These are phyloP conservation scores for Claviceps citrina DNA, from an alignment of 2,329 filamentous ascomycete genomes.

Conservation along the genomic window DNA sequence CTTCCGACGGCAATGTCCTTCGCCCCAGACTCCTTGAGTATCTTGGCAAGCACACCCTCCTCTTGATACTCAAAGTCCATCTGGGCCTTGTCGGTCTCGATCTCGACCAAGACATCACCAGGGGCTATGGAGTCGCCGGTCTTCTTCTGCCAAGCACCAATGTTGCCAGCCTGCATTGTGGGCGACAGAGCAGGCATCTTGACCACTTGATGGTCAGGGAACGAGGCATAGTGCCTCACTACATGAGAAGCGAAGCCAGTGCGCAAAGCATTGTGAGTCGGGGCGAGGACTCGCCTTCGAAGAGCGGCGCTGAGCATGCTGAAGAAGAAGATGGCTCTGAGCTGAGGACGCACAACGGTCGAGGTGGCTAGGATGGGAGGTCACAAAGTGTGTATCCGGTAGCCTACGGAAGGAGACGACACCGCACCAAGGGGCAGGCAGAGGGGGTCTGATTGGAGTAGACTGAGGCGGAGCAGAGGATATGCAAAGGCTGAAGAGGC, in stretches of 20 bases:
- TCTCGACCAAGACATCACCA: conserved; percentile 92
- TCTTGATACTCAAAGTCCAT: conserved; percentile 99
- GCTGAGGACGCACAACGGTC: conserved; percentile 6
- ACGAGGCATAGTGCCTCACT: conserved; percentile 60
- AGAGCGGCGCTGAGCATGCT: conserved; percentile 48
- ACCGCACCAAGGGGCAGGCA: conserved; percentile 1
- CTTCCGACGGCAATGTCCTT: conserved; percentile 92
- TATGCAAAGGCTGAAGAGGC: conserved; percentile 4
- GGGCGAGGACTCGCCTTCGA: conserved; percentile 44
- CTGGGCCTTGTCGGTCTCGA: conserved; percentile 98
- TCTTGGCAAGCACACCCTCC: conserved; percentile 86
- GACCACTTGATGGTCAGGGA: conserved; percentile 85
- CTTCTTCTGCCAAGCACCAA: conserved; percentile 97
- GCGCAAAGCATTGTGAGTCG: conserved; percentile 34
- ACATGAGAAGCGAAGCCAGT: conserved; percentile 37
- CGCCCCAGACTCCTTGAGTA: conserved; percentile 79
- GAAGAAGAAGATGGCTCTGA: conserved; percentile 18
- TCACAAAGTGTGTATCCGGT: not conserved
- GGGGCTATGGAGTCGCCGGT: conserved; percentile 72
- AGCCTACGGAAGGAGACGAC: not conserved
- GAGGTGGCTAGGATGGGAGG: conserved; percentile 10
- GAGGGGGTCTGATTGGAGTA: conserved; percentile 4
- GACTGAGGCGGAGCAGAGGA: conserved; percentile 9
- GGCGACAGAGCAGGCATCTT: conserved; percentile 97
- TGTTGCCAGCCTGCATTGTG: conserved; percentile 93